Evolutionary conservation across 2,329 filamentous ascomycete genomes (phyloP), one percentile per base, ranked within the genome.

Genomic region (Colletotrichum neosansevieriae): DNA sequence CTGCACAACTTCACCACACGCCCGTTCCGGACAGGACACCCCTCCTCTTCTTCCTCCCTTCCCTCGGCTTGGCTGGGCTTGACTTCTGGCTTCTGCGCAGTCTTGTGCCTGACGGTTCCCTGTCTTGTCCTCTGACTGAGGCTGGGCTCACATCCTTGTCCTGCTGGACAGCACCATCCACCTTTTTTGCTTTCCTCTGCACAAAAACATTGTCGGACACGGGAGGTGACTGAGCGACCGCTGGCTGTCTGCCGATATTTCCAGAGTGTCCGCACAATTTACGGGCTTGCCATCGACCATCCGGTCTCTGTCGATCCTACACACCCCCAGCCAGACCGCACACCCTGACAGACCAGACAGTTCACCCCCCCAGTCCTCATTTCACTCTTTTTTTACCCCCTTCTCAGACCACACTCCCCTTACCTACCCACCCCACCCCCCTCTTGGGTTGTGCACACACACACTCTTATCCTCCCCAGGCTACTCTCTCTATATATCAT

Each of bases 21-120:
- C 40, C 56, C 56, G 9, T 45, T 47, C 42, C 42, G 36, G 24
- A 24, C 9, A n/a, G 21, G 15, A 45, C 62, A 47, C 44, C 36
- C 36, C 47, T 56, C 50, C 34, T 19, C 34, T 6, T 11, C 24
- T 13, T 19, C 44, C 19, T 34, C 34, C 36, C 42, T 32, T 50
- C 36, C 50, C 50, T 67, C 51, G 64, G 58, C 49, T 67, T 67
- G 59, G 64, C 53, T 68, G 40, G 57, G 61, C 21, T 24, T 24
- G 21, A 3, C 21, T 24, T 24, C 3, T 24, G 21, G 21, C 21
- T 21, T 21, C 21, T 21, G 21, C 44, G 32, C n/a, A 36, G 62
- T 64, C 64, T 60, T 65, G 61, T 65, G 66, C 66, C 66, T 69
- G 66, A 64, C 61, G 9, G 58, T 58, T 58, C 54, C 54, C 54